Evolutionary conservation across 331 rosid genomes (phyloP), one percentile per base, ranked within the genome.

Genomic region (Quercus lobata): DNA sequence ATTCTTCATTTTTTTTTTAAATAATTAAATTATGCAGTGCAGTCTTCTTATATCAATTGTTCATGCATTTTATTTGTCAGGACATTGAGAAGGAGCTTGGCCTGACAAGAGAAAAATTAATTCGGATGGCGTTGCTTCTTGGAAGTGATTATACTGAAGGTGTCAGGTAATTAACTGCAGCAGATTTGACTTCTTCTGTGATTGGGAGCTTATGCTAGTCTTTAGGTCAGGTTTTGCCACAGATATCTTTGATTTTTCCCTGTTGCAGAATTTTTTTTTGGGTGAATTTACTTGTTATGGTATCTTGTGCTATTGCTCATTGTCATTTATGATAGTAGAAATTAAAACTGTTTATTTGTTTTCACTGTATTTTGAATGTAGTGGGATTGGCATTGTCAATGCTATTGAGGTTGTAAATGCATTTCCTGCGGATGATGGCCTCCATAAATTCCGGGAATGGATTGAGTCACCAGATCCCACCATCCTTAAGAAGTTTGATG

Each of bases 61-160:
- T 62, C 74, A 32, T 29, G 55, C 37, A 27, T 71, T 37, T 77
- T 75, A 21, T 69, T 44, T 49, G 25, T 80, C 91, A 95, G 98
- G 98, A 95, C 78, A 76, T 92, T 60, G 98, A 95, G 84, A 92
- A 86, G 80, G 98, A 95, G 88, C 94, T 95, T 87, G 97, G 98
- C 61, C 83, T 95, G 82, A 78, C 85, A 73, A 88, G 97, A 82
- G 94, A 91, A 79, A 87, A 92, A 70, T 78, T 95, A 87, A 79
- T 91, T 81, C 91, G 87, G 88, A 91, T 92, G 96, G 97, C 97
- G 54, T 82, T 95, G 57, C 94, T 95, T 76, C 94, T 95, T 72
- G 98, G 98, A 83, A 95, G 98, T 89, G 98, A 95, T 83, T 95
- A 95, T 83, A 95, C 97, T 56, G 98, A 95, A 87, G 98, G 98